Evolutionary conservation across 306 rosid species (phyloP), one percentile per base, ranked within the genome.

Genomic region (Styphnolobium japonicum): DNA sequence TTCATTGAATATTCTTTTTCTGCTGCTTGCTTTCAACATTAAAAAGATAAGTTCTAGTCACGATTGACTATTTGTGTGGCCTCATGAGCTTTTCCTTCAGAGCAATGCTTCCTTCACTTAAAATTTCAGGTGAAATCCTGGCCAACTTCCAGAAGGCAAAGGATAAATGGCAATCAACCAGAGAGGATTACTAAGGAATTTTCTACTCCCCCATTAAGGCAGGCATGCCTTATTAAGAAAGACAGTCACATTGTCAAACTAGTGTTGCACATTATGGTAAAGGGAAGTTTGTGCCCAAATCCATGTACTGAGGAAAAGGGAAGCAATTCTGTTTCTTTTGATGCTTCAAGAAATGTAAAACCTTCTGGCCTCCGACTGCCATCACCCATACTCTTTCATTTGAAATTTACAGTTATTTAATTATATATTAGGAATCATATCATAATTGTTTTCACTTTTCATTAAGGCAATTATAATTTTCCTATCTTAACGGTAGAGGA

Each of bases 331-430:
- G 68, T 39, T 67, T 51, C 85, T n/a, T 64, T 52, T 48, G 67
- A 73, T 40, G 14, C 61, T 34, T 78, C 67, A 19, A 77, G 80
- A 71, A 63, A 19, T 53, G 25, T 23, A 4, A 87, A 77, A 64
- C 87, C 92, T 69, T 89, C 92, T 0, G 57, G 88, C 31, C 88
- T 88, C 0, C 76, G 89, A 78, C 58, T 79, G 67, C 92, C 91
- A 58, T 85, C 91, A 2, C 88, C 92, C 10, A 86, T n/a, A n/a
- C n/a, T n/a, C n/a, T n/a, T n/a, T n/a, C n/a, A n/a, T n/a, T n/a
- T n/a, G n/a, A n/a, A 27, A 27, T 1, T 27, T 27, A 27, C 31
- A 27, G 31, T 27, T 27, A 27, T 27, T 27, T 27, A 27, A 27
- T 27, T 27, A 27, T 27, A 27, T 27, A 1, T 27, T 27, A 27